A percentile compares a stretch with the other conserved stretches of the same genome.
phyloP scores from a whole-genome alignment of 2,329 filamentous ascomycete species.

The Tolypocladium tundrense region DNA sequence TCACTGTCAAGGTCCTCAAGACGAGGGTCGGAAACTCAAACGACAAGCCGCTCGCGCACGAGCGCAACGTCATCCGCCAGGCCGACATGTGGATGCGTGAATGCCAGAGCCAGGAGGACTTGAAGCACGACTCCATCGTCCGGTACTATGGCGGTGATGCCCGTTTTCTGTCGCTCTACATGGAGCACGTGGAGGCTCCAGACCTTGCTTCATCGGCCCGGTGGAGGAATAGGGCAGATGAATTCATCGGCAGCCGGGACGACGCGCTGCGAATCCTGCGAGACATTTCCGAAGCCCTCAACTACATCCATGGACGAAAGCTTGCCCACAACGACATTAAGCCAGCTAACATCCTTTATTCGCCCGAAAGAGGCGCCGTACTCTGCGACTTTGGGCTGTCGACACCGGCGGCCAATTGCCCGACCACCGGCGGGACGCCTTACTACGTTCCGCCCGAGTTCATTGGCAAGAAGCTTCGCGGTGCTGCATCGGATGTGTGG shows the following conservation, averaged over 20 bases:
- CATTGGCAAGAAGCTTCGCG: slow-evolving; percentile 43
- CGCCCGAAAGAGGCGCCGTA: slow-evolving; percentile 45
- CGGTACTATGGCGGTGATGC: slow-evolving; percentile 49
- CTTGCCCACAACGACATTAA: slow-evolving; percentile 54
- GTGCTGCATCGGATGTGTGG: slow-evolving; percentile 48
- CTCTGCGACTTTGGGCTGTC: slow-evolving; percentile 52
- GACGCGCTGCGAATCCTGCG: slow-evolving; percentile 43
- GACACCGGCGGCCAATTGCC: slow-evolving; percentile 33
- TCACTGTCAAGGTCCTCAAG: slow-evolving; percentile 52
- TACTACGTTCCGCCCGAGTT: slow-evolving; percentile 55
- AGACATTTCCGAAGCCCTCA: slow-evolving; percentile 43
- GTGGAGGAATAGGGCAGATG: slow-evolving; percentile 38
- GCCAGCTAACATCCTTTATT: slow-evolving; percentile 51
- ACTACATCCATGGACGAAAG: slow-evolving; percentile 43
- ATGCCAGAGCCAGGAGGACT: slow-evolving; percentile 42
- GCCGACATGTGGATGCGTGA: slow-evolving; percentile 51
- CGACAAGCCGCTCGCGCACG: slow-evolving; percentile 36
- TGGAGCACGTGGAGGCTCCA: slow-evolving; percentile 49
- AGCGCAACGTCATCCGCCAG: slow-evolving; percentile 46
- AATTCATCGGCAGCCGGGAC: slow-evolving; percentile 36
- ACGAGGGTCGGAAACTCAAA: slow-evolving; percentile 31
- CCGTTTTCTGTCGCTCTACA: slow-evolving; percentile 48
- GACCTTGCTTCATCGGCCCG: slow-evolving; percentile 38
- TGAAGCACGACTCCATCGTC: slow-evolving; percentile 48
- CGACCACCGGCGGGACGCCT: slow-evolving; percentile 45